These are phyloP conservation scores for Penicillium arizonense DNA, from an alignment of 495 filamentous ascomycete genomes.

Conservation along the genomic window DNA sequence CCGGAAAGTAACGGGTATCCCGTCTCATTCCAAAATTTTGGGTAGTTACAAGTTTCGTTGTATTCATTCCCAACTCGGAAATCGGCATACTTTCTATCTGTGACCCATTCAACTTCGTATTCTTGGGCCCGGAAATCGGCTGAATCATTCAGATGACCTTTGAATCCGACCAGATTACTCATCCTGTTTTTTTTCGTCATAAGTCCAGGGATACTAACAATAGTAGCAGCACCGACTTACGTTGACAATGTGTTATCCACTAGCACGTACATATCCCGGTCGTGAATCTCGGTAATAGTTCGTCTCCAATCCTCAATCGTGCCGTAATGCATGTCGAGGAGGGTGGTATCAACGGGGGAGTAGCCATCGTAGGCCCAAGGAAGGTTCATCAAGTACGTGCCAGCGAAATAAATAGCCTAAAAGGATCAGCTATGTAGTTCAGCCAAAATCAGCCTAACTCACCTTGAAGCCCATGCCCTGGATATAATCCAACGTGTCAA, in stretches of 20 bases:
- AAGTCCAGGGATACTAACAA: not conserved
- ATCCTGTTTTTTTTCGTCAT: conserved; percentile 21
- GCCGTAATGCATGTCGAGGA: conserved; percentile 38
- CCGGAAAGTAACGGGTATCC: conserved; percentile 36
- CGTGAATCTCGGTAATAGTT: conserved; percentile 31
- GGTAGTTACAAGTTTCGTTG: conserved; percentile 32
- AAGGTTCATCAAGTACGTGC: conserved; percentile 39
- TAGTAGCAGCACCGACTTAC: conserved; percentile 15
- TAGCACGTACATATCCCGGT: conserved; percentile 39
- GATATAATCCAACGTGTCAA: conserved; percentile 38
- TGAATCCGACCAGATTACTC: conserved; percentile 48
- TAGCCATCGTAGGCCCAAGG: conserved; percentile 44
- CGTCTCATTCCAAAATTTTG: conserved; percentile 37
- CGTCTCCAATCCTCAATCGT: conserved; percentile 36
- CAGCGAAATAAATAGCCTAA: conserved; percentile 35
- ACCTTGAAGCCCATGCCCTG: conserved; percentile 40
- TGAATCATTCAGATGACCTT: conserved; percentile 41
- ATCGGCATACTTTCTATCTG: conserved; percentile 38
- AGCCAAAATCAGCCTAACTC: not conserved
- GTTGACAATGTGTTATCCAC: conserved; percentile 41
- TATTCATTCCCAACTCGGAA: conserved; percentile 33
- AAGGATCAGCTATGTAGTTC: not conserved
- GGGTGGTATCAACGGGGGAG: conserved; percentile 37
- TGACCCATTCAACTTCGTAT: conserved; percentile 44
- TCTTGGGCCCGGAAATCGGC: conserved; percentile 41